Evolutionary conservation across 352 stramenopile genomes (phyloP).

Genomic region (Globisporangium paddicum): DNA sequence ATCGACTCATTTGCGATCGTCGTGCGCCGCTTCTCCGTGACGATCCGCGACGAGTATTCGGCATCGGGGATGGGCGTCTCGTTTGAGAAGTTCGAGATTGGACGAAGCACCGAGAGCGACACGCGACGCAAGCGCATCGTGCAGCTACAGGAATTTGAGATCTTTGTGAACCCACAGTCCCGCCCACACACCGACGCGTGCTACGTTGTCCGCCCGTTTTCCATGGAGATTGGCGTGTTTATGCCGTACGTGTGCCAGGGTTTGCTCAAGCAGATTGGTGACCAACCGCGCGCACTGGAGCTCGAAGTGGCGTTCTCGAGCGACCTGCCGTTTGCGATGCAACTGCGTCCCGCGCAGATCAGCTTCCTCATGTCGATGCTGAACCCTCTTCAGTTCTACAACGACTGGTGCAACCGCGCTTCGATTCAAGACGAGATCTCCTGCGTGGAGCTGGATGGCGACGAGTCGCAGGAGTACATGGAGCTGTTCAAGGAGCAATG

Average conservation of each 20-base stretch:
- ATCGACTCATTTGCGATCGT: conserved; percentile 69
- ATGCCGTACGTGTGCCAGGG: conserved; percentile 69
- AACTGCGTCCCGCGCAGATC: conserved; percentile 66
- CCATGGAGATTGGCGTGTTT: conserved; percentile 48
- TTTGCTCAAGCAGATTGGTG: conserved; percentile 43
- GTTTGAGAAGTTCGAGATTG: conserved; percentile 60
- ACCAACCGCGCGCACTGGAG: conserved; percentile 35
- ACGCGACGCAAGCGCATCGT: conserved; percentile 41
- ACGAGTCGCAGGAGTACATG: conserved; percentile 56
- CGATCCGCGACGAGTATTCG: conserved; percentile 59
- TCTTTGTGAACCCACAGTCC: conserved; percentile 56
- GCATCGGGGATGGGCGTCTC: conserved; percentile 44
- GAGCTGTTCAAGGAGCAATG: conserved; percentile 51
- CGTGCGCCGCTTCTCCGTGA: conserved; percentile 41
- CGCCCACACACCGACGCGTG: conserved; percentile 27
- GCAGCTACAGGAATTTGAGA: conserved; percentile 54
- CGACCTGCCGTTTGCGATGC: conserved; percentile 27
- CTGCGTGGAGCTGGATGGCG: conserved; percentile 46
- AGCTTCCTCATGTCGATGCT: conserved; percentile 52
- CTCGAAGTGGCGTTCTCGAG: conserved; percentile 45
- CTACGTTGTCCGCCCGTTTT: conserved; percentile 45
- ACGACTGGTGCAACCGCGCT: conserved; percentile 61
- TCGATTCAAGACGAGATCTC: conserved; percentile 53
- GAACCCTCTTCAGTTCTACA: conserved; percentile 54
- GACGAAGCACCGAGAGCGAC: conserved; percentile 24